phyloP scores from a whole-genome alignment of 257 asterid genomes.

The Salvia splendens region DNA sequence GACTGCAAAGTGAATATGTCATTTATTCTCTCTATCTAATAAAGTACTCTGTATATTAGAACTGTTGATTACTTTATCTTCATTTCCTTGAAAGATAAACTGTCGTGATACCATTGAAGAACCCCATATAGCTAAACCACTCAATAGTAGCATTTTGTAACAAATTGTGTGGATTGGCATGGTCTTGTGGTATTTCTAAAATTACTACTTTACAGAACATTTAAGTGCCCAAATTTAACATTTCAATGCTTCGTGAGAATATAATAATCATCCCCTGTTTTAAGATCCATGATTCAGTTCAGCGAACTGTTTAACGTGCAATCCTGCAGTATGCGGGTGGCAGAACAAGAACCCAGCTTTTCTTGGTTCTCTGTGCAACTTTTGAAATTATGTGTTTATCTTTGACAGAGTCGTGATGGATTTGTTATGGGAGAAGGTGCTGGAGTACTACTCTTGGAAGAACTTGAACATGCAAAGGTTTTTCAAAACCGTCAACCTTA shows the following conservation, averaged over 20 bases:
- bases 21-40: too few relatives aligned
- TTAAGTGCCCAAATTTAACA: too few relatives aligned
- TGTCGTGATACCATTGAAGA: too few relatives aligned
- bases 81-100: constrained; percentile 3
- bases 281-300: constrained; percentile 1
- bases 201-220: too few relatives aligned
- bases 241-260: too few relatives aligned
- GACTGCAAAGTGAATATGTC: too few relatives aligned
- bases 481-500: constrained; percentile 8
- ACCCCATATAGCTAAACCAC: too few relatives aligned
- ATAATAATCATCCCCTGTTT: too few relatives aligned
- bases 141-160: constrained; percentile 10
- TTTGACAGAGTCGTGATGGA: constrained; percentile 84
- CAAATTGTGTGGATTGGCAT: background rate
- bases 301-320: background rate
- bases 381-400: background rate
- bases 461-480: constrained; percentile 97
- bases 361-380: too few relatives aligned
- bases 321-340: constrained; percentile 4
- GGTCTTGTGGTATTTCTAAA: too few relatives aligned
- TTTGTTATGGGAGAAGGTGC: constrained; percentile 99
- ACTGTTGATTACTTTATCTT: background rate
- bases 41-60: too few relatives aligned
- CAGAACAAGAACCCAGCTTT: background rate
- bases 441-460: constrained; percentile 91